Conservation (phyloP, 768 basidiomycete genomes). For the Hypholoma fasciculare region DNA sequence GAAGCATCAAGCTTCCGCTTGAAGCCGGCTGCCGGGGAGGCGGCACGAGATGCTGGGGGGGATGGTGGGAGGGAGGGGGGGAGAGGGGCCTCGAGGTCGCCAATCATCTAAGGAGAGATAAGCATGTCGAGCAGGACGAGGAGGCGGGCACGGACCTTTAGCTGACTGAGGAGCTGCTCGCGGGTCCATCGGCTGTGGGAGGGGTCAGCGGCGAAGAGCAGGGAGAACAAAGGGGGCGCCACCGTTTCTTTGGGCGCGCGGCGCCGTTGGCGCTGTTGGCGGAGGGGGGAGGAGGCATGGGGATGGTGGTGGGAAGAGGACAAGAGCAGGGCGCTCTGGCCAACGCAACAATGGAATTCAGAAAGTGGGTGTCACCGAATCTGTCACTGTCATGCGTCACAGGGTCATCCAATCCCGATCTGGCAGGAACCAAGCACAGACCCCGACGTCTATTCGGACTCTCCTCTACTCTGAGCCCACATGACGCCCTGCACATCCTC, state of each 20-base stretch:
- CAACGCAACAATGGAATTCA: conserved; percentile 41
- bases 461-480: neutral
- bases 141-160: conserved; percentile 36
- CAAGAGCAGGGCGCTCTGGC: conserved; percentile 38
- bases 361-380: conserved; percentile 29
- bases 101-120: conserved; percentile 36
- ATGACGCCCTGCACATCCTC: neutral
- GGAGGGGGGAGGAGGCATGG: conserved; percentile 23
- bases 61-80: conserved; percentile 51
- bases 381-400: conserved; percentile 24
- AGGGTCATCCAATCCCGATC: conserved; percentile 21
- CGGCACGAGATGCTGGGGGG: conserved; percentile 49
- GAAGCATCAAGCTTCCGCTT: conserved; percentile 49
- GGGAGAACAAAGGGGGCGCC: conserved; percentile 10
- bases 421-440: conserved; percentile 14
- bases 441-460: conserved; percentile 13
- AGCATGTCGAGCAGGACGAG: conserved; percentile 8
- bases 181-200: conserved; percentile 47
- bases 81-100: conserved; percentile 38
- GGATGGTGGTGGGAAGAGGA: conserved; percentile 47
- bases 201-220: conserved; percentile 16
- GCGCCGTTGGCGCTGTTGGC: conserved; percentile 17
- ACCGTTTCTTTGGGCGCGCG: conserved; percentile 37
- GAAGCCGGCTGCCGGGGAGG: conserved; percentile 43
- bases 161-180: conserved; percentile 48